phyloP scores from a whole-genome alignment of 2,329 filamentous ascomycete genomes.

The Microdochium paspali region DNA sequence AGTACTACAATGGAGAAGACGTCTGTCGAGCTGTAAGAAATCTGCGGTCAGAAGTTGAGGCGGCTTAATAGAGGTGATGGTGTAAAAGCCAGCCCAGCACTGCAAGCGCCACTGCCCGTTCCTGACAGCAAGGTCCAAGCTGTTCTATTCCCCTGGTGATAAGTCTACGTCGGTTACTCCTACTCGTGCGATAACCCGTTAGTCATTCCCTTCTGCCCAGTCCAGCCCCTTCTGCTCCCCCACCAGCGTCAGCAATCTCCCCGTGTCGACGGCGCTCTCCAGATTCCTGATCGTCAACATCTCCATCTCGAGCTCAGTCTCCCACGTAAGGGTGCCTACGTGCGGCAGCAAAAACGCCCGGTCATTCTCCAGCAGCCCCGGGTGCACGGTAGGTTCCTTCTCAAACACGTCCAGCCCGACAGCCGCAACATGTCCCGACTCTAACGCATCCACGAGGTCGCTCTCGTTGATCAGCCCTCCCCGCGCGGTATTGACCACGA shows the following conservation, averaged over 20 bases:
- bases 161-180: background rate
- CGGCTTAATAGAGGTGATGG: too few species aligned
- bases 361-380: slow-evolving; percentile 47
- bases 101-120: too few species aligned
- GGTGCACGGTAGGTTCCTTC: slow-evolving; percentile 50
- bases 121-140: too few species aligned
- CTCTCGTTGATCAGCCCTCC: slow-evolving; percentile 47
- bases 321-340: slow-evolving; percentile 56
- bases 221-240: slow-evolving; percentile 43
- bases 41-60: too few species aligned
- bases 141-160: too few species aligned
- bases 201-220: slow-evolving; percentile 7
- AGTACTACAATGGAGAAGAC: too few species aligned
- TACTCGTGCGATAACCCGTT: background rate
- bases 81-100: too few species aligned
- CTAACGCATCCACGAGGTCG: slow-evolving; percentile 41
- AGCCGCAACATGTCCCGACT: slow-evolving; percentile 42
- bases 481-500: slow-evolving; percentile 48
- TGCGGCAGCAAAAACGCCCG: slow-evolving; percentile 56
- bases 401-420: slow-evolving; percentile 50
- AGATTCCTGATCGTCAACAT: slow-evolving; percentile 38
- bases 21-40: too few species aligned
- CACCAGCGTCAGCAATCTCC: slow-evolving; percentile 48
- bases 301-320: slow-evolving; percentile 34
- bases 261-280: slow-evolving; percentile 44